These are phyloP conservation scores for Curvularia spicifera DNA, from an alignment of 2,329 filamentous ascomycete genomes.

Conservation along the genomic window DNA sequence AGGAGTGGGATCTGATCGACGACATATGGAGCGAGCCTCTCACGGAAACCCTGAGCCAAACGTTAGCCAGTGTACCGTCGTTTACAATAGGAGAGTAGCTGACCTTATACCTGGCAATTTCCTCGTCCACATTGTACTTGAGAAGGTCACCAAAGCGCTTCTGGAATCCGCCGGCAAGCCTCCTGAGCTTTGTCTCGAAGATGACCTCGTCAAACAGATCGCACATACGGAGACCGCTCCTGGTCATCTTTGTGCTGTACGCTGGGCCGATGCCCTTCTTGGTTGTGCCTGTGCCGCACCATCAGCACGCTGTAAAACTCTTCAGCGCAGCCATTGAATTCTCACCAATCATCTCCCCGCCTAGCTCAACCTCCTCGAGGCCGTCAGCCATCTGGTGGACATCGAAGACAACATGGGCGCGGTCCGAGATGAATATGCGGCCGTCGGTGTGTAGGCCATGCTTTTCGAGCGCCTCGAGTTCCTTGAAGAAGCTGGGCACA, in stretches of 20 bases:
- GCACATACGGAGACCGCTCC: constrained; percentile 69
- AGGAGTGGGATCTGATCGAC: constrained; percentile 73
- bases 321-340: neutral
- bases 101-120: constrained; percentile 67
- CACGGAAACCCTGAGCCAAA: constrained; percentile 56
- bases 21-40: constrained; percentile 64
- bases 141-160: constrained; percentile 72
- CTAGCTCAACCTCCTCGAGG: constrained; percentile 65
- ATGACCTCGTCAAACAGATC: constrained; percentile 71
- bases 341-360: constrained; percentile 53
- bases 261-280: constrained; percentile 62
- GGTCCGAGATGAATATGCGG: constrained; percentile 68
- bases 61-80: constrained; percentile 1
- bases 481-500: constrained; percentile 70
- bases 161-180: constrained; percentile 67
- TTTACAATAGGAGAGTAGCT: constrained; percentile 2
- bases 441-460: constrained; percentile 66
- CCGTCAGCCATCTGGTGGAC: constrained; percentile 72
- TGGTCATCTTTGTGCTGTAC: constrained; percentile 68
- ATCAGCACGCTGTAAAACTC: constrained; percentile 25
- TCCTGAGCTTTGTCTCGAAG: constrained; percentile 71
- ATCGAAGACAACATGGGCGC: constrained; percentile 69
- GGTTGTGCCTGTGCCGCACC: constrained; percentile 56
- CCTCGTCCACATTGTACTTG: constrained; percentile 72
- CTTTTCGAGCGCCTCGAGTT: constrained; percentile 65